These are phyloP conservation scores for Austroboletus novae-zelandiae DNA, from an alignment of 1,284 basidiomycete species.

Conservation along the genomic window DNA sequence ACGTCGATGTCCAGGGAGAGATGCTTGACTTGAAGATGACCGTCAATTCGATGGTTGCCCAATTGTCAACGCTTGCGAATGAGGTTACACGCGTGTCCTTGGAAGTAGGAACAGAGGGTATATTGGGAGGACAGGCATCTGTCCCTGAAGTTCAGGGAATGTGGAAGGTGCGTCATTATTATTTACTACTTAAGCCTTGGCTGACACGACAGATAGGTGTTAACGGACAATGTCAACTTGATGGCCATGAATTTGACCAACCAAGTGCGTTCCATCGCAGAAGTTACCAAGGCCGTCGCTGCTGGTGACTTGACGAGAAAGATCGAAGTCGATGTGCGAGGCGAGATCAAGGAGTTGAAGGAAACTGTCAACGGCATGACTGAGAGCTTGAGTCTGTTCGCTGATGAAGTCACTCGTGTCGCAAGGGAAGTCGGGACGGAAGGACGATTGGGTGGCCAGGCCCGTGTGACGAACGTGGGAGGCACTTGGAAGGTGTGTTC, in stretches of 20 bases:
- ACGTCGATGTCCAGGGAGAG: conserved; percentile 96
- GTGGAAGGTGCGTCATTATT: conserved; percentile 69
- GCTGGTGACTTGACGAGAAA: conserved; percentile 88
- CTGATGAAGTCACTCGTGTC: conserved; percentile 85
- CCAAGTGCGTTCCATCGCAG: conserved; percentile 86
- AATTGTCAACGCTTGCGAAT: conserved; percentile 79
- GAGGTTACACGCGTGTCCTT: conserved; percentile 87
- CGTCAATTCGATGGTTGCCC: conserved; percentile 90
- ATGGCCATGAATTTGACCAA: conserved; percentile 93
- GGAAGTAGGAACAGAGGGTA: conserved; percentile 95
- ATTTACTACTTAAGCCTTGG: background rate
- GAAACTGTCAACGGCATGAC: conserved; percentile 93
- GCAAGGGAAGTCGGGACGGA: conserved; percentile 92
- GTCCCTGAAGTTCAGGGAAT: conserved; percentile 88
- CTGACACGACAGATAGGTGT: conserved; percentile 42
- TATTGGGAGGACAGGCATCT: conserved; percentile 89
- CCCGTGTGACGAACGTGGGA: conserved; percentile 86
- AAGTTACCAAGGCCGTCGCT: conserved; percentile 88
- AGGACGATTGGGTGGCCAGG: conserved; percentile 85
- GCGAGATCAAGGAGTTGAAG: conserved; percentile 87
- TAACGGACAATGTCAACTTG: conserved; percentile 79
- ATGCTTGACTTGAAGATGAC: conserved; percentile 93
- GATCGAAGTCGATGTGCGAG: conserved; percentile 85
- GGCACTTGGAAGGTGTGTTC: conserved; percentile 89
- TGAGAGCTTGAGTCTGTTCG: conserved; percentile 82